Conservation (phyloP, 768 basidiomycete genomes). For the Lepiota brunneoincarnata region DNA sequence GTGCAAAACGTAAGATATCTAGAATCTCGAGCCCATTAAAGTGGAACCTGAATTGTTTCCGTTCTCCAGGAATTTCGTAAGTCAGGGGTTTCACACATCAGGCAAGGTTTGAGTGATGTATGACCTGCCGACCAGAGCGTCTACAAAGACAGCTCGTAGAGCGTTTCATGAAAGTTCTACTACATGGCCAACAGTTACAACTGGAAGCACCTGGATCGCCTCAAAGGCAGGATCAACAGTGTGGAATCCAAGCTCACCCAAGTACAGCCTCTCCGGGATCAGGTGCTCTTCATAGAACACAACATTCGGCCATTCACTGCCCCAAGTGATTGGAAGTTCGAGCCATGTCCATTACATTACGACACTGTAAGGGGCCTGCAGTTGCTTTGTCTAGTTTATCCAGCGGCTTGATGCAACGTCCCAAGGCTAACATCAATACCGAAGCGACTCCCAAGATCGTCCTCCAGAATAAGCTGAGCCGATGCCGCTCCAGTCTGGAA, state of each 20-base stretch:
- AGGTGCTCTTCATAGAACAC: constrained; percentile 68
- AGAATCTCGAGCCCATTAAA: background rate
- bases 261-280: constrained; percentile 60
- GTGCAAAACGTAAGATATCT: constrained; percentile 64
- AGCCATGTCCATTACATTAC: constrained; percentile 72
- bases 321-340: constrained; percentile 71
- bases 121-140: constrained; percentile 45
- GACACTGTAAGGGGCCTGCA: constrained; percentile 54
- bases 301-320: constrained; percentile 65
- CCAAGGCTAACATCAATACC: constrained; percentile 56
- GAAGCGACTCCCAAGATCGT: constrained; percentile 74
- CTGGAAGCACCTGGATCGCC: constrained; percentile 51
- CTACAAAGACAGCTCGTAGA: constrained; percentile 64
- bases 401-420: constrained; percentile 8
- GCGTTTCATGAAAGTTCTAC: constrained; percentile 51
- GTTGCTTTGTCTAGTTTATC: background rate
- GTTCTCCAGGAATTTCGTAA: constrained; percentile 65
- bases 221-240: constrained; percentile 47
- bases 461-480: constrained; percentile 74
- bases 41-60: background rate
- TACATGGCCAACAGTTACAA: constrained; percentile 59
- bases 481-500: constrained; percentile 56
- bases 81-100: constrained; percentile 20
- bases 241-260: constrained; percentile 47
- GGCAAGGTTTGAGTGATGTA: constrained; percentile 2